Evolutionary conservation across 139 green algal species (phyloP).

Genomic region (Gonium pectorale): DNA sequence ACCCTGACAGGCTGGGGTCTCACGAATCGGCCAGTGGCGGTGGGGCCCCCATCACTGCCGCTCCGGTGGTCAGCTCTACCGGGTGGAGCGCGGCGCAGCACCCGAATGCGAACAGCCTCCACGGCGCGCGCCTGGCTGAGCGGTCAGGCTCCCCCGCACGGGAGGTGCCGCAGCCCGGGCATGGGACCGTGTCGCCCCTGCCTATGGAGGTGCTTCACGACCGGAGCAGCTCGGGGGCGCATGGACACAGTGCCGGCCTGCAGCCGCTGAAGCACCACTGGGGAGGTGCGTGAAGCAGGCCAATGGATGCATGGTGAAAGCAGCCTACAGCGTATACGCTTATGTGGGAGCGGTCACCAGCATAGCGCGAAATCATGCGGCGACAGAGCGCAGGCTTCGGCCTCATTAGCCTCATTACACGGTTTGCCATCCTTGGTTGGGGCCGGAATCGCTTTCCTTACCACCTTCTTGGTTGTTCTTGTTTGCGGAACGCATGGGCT

Average conservation of each 20-base stretch:
- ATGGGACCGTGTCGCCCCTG: background rate
- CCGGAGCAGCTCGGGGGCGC: background rate
- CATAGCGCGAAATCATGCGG: no score
- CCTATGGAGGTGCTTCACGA: background rate
- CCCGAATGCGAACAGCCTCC: background rate
- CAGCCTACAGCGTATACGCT: no score
- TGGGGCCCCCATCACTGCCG: background rate
- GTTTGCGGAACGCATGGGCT: no score
- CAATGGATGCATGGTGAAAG: no score
- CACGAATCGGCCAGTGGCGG: background rate
- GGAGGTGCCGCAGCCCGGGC: background rate
- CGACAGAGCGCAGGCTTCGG: no score
- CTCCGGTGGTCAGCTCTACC: background rate
- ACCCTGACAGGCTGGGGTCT: background rate
- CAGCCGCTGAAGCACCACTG: slow-evolving; percentile 42
- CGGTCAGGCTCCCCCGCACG: background rate
- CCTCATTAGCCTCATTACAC: no score
- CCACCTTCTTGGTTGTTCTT: no score
- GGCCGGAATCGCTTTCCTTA: no score
- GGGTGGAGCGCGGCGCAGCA: background rate
- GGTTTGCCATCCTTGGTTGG: no score
- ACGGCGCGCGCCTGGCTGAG: background rate
- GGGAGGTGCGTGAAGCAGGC: no score
- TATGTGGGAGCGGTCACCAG: no score
- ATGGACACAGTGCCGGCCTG: background rate